Evolutionary conservation across 2,329 filamentous ascomycete genomes (phyloP), one percentile per base, ranked within the genome.

Genomic region (Penicillium sp.): DNA sequence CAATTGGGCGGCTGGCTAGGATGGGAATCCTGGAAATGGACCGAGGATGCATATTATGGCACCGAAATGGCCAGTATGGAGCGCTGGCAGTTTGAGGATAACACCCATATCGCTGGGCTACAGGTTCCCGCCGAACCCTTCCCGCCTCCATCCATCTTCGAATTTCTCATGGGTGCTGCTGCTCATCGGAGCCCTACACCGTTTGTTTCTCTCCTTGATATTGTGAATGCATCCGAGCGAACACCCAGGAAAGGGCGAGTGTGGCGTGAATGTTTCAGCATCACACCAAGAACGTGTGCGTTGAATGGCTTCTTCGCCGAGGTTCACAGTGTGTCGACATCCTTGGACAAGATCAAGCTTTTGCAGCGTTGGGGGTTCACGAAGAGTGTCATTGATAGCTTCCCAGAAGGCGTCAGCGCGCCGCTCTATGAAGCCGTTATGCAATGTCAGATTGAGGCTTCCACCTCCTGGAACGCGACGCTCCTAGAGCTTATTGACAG

Each of bases 1-100:
- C 93, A 97, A 68, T 80, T 99, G 54, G 85, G 88, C 1, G 79
- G 82, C 50, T 97, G 93, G 92, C 78, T 99, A 25, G 83, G 84
- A 9, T 96, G 93, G 81, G 71, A 77, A 27, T 77, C 75, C 25
- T 90, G 87, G 87, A 75, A 73, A 39, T 81, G 76, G 72, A 73
- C 69, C 35, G 65, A 71, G 13, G 77, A 80, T 52, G 72, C 76
- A 21, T 84, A 83, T 56, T 88, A 86, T 68, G 78, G 82, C 46
- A 72, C 82, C n/a, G 86, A 89, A 61, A 81, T 83, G 56, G 79
- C 79, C 27, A 79, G 78, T 50, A 77, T 82, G 57, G 73, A 80
- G 18, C 68, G 77, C 6, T 84, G 82, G 76, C 68, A 74, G 13
- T 86, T 84, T 65, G 84, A 87, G 65, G 77, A 80, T 51, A 77